Base-by-base conservation (phyloP, 225 moss, liverwort and hornwort genomes). In the Straminergon stramineum region DNA sequence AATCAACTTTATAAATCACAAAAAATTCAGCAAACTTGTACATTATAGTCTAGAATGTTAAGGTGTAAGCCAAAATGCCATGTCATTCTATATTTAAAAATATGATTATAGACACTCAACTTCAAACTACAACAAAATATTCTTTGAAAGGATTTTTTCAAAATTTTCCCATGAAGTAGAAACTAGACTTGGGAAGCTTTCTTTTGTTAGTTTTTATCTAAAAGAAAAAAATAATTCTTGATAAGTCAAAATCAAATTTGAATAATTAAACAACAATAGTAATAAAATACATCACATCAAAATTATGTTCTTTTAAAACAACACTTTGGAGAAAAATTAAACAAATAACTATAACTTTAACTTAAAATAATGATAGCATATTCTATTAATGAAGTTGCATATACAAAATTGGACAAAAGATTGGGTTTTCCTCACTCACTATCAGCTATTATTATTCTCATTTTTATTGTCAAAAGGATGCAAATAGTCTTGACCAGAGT, bases 281-380 rank as follows among this genome's bases (percentile, higher is more conserved):
- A 9, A 41, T 71, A 8, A 43, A 43, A 71, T 71, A 16, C 1
- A 27, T 2, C 5, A 39, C 13, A 26, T 15, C 0, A 26, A 15
- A 24, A 26, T 41, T 41, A 2, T 3, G 1, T 15, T 41, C 2
- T 70, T 15, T 24, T 70, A 13, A 71, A 71, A 26, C 2, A 26
- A 71, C 15, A 0, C 43, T 27, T 43, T 43, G 43, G 5, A 26
- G 15, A 34, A 41, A 41, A 71, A 26, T 1, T 0, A 23, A 39
- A 23, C 8, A 35, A 13, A 13, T 4, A 2, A 14, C 4, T 16
- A 15, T 27, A 16, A 43, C 5, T 71, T 71, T 43, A 27, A 15
- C 0, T 41, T 24, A 70, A 39, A 0, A 23, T 1, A 39, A 41
- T 8, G 5, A 26, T n/a, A 13, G 5, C 4, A 24, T 24, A 70